Base-by-base conservation (phyloP, 495 filamentous ascomycete species). In the Cetradonia linearis region DNA sequence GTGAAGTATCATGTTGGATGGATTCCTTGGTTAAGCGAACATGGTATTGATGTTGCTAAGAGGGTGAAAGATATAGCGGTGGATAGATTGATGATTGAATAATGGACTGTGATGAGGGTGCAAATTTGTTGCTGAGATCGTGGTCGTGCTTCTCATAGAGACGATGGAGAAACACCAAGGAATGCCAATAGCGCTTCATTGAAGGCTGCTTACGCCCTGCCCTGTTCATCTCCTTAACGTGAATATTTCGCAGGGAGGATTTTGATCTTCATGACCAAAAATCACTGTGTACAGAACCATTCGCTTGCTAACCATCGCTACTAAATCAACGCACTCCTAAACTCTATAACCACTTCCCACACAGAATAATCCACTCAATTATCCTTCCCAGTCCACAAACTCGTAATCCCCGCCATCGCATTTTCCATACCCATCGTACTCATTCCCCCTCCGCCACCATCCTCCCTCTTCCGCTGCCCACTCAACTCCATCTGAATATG, bases 401-500 rank as follows among this genome's bases (percentile, higher is more conserved):
- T 65, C 48, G 85, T 76, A 67, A 91, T 80, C 63, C 76, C 77
- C 28, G 81, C 75, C 67, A 84, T 71, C 50, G 79, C 74, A 42
- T 77, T 72, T 63, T 82, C 76, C 55, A 70, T 42, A 18, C 73
- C 68, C 60, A 73, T 64, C 38, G 68, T 47, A 27, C 72, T 66
- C 59, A 73, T 63, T 2, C 69, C 63, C 59, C 42, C 53, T 50
- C 77, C 74, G 44, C 74, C 72, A 5, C 74, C 69, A 57, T 89
- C 86, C 48, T 90, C 86, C 64, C 83, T 84, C 70, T 87, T 88
- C 68, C 87, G 77, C 69, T 90, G 87, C 36, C 88, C 88, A 18
- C 85, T 78, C 66, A 91, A 74, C 78, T 96, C 92, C 60, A 96
- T 73, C 70, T 94, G 91, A 62, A 97, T 88, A 67, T 86, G 85